Evolutionary conservation across 2,329 filamentous ascomycete genomes (phyloP).

Genomic region (Talaromyces amestolkiae): DNA sequence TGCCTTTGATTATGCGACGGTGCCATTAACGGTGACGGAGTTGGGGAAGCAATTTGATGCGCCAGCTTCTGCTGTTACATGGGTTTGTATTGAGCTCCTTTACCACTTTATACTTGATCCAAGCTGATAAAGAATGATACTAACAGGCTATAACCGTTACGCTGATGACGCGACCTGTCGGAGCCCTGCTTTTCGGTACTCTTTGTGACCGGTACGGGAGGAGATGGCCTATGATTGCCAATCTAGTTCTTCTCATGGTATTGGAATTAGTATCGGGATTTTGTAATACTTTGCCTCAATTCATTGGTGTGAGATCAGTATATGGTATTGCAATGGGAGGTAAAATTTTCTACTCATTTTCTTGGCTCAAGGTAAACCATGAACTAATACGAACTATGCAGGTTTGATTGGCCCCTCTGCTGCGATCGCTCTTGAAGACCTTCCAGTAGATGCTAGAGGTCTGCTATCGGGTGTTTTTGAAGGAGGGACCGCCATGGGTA

Average conservation of each 20-base stretch:
- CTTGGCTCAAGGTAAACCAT: not conserved
- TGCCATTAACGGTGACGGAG: conserved; percentile 58
- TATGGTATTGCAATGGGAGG: conserved; percentile 43
- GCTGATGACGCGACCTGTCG: conserved; percentile 60
- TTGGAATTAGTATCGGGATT: conserved; percentile 40
- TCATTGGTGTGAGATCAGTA: conserved; percentile 37
- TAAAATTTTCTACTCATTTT: not conserved
- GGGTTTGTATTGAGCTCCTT: conserved; percentile 41
- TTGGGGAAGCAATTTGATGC: conserved; percentile 54
- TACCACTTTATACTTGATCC: too few relatives aligned
- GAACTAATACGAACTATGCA: conserved; percentile 9
- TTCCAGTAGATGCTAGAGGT: conserved; percentile 39
- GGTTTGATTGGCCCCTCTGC: conserved; percentile 33
- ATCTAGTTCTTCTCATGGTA: conserved; percentile 36
- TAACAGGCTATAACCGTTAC: conserved; percentile 55
- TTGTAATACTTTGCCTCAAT: conserved; percentile 33
- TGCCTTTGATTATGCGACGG: conserved; percentile 66
- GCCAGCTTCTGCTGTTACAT: conserved; percentile 59
- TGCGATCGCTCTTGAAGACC: conserved; percentile 41
- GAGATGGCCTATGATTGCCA: conserved; percentile 45
- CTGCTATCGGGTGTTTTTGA: conserved; percentile 38
- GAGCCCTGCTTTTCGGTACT: conserved; percentile 55
- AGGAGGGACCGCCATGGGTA: conserved; percentile 35
- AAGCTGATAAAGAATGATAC: not conserved
- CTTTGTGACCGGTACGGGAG: conserved; percentile 57